Base-by-base conservation (phyloP, 2,329 filamentous ascomycete genomes). In the Fusarium equiseti region DNA sequence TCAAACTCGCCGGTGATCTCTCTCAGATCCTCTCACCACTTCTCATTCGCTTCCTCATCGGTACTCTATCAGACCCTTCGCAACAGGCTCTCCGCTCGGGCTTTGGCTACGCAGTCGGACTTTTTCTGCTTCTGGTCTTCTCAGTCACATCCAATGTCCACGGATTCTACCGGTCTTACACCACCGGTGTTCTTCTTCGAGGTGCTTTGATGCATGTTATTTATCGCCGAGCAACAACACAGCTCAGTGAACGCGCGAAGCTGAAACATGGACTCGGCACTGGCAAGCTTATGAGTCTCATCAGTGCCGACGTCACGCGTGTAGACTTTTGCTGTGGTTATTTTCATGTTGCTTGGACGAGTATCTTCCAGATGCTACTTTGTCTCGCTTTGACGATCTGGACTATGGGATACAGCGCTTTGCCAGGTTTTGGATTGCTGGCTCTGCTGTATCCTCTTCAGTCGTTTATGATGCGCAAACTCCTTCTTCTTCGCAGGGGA, bases 251-350 rank as follows among this genome's bases (percentile, higher is more conserved):
- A 20, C 45, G 54, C 5, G 66, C 66, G 2, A 69, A 70, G 26
- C 60, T 77, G 5, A 64, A 74, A 18, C 66, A 65, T 13, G 68
- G 60, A 1, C 63, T 76, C 1, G 70, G 63, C 1, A 77, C 72
- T 0, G 77, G 75, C 16, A 78, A 78, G 49, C 63, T 78, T 12
- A 78, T 76, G 70, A 78, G 76, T 40, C 54, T 78, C 15, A 78
- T 78, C 67, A 78, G 77, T 12, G 77, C 77, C 4, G 77, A 78
- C 16, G 76, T 78, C 16, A 78, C 77, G 2, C 75, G 77, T 7
- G 54, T 78, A 3, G 77, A 78, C 45, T 78, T 77, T 42, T 77
- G 76, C 61, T 78, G 77, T 27, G 74, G 75, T n/a, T 78, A 71
- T 49, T 78, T 79, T 40, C 77, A 79, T 55, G 68, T 77, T 1